Base-by-base conservation (phyloP, 805 yeast genomes). In the Candida boidinii region DNA sequence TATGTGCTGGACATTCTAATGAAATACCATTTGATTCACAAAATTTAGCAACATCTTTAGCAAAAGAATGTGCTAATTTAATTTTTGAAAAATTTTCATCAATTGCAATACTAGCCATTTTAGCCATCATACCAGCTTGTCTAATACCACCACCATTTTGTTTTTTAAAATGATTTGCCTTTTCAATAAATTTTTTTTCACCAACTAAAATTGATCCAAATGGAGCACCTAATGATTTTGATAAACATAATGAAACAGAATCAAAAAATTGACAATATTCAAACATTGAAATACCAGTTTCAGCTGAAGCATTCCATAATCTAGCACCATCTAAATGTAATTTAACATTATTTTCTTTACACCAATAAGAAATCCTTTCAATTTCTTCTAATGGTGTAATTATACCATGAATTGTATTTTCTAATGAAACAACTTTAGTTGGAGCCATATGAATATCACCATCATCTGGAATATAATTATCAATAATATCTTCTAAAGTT, bases 241-340 rank as follows among this genome's bases (percentile, higher is more conserved):
- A 83, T 29, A 86, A 59, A 57, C 96, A 86, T 34, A 86, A 69
- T 15, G 94, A 82, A 30, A 86, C 82, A 17, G 88, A 75, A 54
- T 86, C 96, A 51, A 85, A 86, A 42, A 76, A 64, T 42, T 68
- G 65, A 46, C 92, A 81, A 55, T 76, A 85, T 48, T 82, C 81
- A n/a, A 53, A 56, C 36, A 86, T 57, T 12, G 85, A 58, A 24
- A 80, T 64, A 17, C 79, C 84, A 12, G 86, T 74, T 23, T 70
- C 87, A 7, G 70, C 83, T 17, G 77, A 66, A 11, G 95, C 95
- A 52, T 82, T 83, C 84, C 87, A 85, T 34, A 87, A 60, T 45
- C 96, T 71, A 11, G 96, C 96, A 39, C 96, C 96, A 53, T 87
- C 96, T 46, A 87, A 72, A 50, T 87, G 96, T 45, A 86, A 56